Evolutionary conservation across 805 yeast species (phyloP), one percentile per base, ranked within the genome.

Genomic region (Nakazawaea ernobii): DNA sequence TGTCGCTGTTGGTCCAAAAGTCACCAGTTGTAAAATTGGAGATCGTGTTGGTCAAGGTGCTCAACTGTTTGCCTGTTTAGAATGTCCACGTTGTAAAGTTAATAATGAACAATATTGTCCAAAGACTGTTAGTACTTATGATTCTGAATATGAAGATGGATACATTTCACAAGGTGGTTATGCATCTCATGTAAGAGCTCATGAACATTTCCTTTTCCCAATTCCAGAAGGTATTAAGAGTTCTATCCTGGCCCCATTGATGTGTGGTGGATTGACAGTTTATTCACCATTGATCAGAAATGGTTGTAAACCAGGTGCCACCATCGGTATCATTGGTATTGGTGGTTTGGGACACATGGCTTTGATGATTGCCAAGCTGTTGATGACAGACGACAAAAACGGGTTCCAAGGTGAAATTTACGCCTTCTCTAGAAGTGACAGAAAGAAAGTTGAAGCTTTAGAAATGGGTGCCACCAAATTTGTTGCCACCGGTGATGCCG

Each of bases 241-340:
- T 6, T 57, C 59, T 14, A 67, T 59, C 40, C 78, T 74, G 35
- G 78, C 76, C 7, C 77, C 80, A 6, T 59, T 74, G 62, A 65
- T 75, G 63, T 74, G 79, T 59, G 80, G 75, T 32, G 80, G 80
- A 44, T 61, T 74, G 49, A 75, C 79, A 4, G 75, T 70, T 10
- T 75, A 62, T 59, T 73, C 79, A 9, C 80, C 80, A 29, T 58
- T 75, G 48, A 66, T 63, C 30, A 68, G 77, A 62, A 66, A 67
- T 50, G 70, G 69, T 24, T 60, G 59, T 50, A 53, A 46, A 36
- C 66, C 68, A 48, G 63, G 61, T 28, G 60, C 58, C 53, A 65
- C 62, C 46, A 66, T 69, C 46, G 74, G 71, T 48, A 65, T 72
- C 50, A 57, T 71, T 36, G 77, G 77, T 48, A 60, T 72, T 46